A percentile compares a stretch with the other conserved stretches of the same genome.
Evolutionary conservation across 1,284 basidiomycete genomes (phyloP).

Genomic region (Microbotryum saponariae): DNA sequence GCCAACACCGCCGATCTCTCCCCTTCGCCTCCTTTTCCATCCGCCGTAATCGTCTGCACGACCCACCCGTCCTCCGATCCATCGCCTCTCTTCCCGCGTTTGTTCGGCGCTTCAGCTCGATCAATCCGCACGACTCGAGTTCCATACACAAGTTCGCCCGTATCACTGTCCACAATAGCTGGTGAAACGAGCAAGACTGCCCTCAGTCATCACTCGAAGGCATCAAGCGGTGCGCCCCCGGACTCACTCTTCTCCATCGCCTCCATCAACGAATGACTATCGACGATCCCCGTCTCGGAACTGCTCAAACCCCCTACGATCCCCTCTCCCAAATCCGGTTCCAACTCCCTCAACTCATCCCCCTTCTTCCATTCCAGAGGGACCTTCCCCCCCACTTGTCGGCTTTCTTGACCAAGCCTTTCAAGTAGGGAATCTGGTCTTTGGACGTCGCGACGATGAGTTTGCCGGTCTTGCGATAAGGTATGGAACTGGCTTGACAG

Average conservation of each 20-base stretch:
- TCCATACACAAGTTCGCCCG: conserved; percentile 67
- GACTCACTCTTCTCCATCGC: conserved; percentile 27
- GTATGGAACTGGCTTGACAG: conserved; percentile 60
- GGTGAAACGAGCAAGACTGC: conserved; percentile 42
- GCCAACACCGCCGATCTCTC: conserved; percentile 67
- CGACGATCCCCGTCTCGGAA: conserved; percentile 83
- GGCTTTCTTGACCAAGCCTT: conserved; percentile 58
- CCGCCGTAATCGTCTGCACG: conserved; percentile 46
- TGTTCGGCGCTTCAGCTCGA: conserved; percentile 39
- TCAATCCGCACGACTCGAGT: conserved; percentile 86
- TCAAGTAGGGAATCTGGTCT: conserved; percentile 61
- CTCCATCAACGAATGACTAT: conserved; percentile 58
- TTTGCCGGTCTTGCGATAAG: conserved; percentile 71
- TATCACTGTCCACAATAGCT: conserved; percentile 64
- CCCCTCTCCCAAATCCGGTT: conserved; percentile 67
- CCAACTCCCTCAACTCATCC: conserved; percentile 63
- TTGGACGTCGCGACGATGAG: conserved; percentile 66
- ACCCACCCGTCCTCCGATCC: conserved; percentile 47
- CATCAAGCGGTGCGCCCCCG: neutral
- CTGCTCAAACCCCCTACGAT: conserved; percentile 71
- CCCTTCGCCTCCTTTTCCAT: conserved; percentile 30
- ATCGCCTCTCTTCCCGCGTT: conserved; percentile 30
- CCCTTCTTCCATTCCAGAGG: conserved; percentile 63
- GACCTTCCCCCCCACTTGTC: conserved; percentile 42
- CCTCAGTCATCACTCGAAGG: conserved; percentile 55